Conservation (phyloP, 768 basidiomycete species). For the Russula virescens region DNA sequence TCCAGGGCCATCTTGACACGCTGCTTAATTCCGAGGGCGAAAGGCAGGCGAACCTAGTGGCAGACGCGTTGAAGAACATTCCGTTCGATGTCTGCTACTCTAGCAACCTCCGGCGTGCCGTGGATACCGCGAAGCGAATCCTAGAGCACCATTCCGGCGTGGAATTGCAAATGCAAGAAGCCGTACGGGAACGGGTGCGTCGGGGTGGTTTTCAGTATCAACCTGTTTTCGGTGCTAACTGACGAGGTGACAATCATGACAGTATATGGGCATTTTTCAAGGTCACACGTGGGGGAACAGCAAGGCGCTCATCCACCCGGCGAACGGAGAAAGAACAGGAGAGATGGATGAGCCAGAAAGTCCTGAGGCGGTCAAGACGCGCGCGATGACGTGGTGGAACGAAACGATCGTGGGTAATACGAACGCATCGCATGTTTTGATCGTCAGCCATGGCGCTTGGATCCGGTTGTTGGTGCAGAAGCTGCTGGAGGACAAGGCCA, state of each 20-base stretch:
- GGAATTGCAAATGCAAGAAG: slow-evolving; percentile 38
- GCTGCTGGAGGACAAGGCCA: slow-evolving; percentile 39
- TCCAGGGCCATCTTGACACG: slow-evolving; percentile 76
- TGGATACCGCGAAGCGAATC: slow-evolving; percentile 66
- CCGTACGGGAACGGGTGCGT: slow-evolving; percentile 62
- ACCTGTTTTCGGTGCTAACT: neutral
- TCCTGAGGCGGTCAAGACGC: slow-evolving; percentile 26
- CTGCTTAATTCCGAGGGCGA: slow-evolving; percentile 55
- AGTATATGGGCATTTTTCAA: slow-evolving; percentile 62
- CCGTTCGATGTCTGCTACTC: slow-evolving; percentile 56
- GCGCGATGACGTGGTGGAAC: slow-evolving; percentile 63
- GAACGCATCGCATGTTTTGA: slow-evolving; percentile 35
- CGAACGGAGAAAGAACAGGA: neutral
- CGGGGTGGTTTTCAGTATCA: neutral
- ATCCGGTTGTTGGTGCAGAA: slow-evolving; percentile 48
- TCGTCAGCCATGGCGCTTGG: slow-evolving; percentile 62
- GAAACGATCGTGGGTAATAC: slow-evolving; percentile 34
- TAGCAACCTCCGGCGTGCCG: slow-evolving; percentile 69
- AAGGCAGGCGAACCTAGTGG: slow-evolving; percentile 53
- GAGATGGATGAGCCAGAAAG: slow-evolving; percentile 23
- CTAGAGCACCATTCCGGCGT: slow-evolving; percentile 47
- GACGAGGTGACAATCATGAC: neutral
- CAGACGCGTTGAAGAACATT: slow-evolving; percentile 46
- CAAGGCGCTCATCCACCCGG: neutral
- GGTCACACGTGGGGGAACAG: slow-evolving; percentile 33